A percentile compares a stretch with the other conserved stretches of the same genome.
Conservation (phyloP, 1,284 basidiomycete genomes). For the Ceratobasidium sp. region DNA sequence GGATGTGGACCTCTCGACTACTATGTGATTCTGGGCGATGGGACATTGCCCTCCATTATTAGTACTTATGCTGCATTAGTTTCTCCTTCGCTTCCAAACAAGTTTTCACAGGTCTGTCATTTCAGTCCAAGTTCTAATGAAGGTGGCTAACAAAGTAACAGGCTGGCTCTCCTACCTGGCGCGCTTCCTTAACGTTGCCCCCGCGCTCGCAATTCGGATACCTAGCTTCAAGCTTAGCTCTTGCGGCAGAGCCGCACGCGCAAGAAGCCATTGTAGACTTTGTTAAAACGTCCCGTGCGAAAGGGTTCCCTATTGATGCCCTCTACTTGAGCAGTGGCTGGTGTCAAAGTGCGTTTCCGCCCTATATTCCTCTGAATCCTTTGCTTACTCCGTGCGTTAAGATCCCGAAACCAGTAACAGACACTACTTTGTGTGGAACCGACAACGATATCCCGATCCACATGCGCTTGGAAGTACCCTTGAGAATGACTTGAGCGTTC, state of each 20-base stretch:
- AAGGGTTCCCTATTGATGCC: conserved; percentile 43
- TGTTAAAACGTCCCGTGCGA: conserved; percentile 31
- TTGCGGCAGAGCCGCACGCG: conserved; percentile 32
- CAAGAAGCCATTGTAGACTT: conserved; percentile 32
- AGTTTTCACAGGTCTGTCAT: not conserved
- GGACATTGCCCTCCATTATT: conserved; percentile 33
- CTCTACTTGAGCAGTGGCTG: conserved; percentile 37
- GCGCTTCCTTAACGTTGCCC: conserved; percentile 35
- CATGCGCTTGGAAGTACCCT: conserved; percentile 29
- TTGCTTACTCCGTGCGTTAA: not conserved
- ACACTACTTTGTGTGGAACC: conserved; percentile 45
- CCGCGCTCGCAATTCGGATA: conserved; percentile 43
- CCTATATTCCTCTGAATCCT: too few species aligned
- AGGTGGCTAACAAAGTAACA: not conserved
- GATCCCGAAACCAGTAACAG: conserved; percentile 38
- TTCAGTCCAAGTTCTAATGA: not conserved
- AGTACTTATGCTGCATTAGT: conserved; percentile 38
- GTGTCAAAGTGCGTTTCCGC: conserved; percentile 25
- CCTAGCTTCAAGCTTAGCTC: conserved; percentile 39
- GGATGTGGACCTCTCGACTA: conserved; percentile 42
- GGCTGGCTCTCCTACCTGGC: conserved; percentile 12
- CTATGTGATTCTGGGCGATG: conserved; percentile 42
- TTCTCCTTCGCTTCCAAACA: conserved; percentile 10
- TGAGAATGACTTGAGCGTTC: conserved; percentile 39
- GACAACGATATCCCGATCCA: conserved; percentile 37